Conservation (phyloP, 768 basidiomycete genomes). For the Termitomyces sp. region DNA sequence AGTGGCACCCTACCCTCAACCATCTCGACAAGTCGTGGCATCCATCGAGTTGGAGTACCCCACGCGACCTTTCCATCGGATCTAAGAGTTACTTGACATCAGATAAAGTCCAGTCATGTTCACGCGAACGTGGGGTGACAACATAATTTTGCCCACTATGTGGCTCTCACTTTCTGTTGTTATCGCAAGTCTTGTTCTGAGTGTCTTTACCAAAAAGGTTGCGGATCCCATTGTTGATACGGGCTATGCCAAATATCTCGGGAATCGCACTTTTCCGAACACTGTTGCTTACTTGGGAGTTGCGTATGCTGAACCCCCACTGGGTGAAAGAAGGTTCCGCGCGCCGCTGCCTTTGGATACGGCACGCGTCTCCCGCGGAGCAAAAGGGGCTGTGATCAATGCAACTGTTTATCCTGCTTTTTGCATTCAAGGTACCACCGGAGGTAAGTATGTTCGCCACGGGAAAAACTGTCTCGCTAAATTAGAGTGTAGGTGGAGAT, state of each 20-base stretch:
- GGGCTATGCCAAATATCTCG: constrained; percentile 57
- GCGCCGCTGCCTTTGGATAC: constrained; percentile 52
- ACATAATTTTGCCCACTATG: constrained; percentile 8
- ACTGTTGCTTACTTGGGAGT: constrained; percentile 56
- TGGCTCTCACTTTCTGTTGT: constrained; percentile 7
- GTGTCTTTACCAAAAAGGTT: constrained; percentile 2
- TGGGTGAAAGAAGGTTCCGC: constrained; percentile 49
- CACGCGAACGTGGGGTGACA: neutral
- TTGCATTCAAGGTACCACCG: constrained; percentile 56
- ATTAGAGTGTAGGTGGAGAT: constrained; percentile 37
- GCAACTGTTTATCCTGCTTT: constrained; percentile 52
- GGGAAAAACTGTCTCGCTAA: neutral
- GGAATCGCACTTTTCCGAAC: constrained; percentile 48
- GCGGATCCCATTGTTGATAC: constrained; percentile 39
- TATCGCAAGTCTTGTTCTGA: constrained; percentile 10
- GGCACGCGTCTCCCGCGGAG: constrained; percentile 31
- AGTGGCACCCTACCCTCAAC: neutral
- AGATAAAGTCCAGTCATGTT: neutral
- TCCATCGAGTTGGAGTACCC: neutral
- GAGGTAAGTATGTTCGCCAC: constrained; percentile 26
- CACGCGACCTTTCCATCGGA: neutral
- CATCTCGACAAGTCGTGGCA: neutral
- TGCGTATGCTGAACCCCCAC: constrained; percentile 57
- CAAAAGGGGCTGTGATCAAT: constrained; percentile 40
- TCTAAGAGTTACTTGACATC: neutral